phyloP scores from a whole-genome alignment of 108 stramenopile genomes.

The Epipyxis sp. region DNA sequence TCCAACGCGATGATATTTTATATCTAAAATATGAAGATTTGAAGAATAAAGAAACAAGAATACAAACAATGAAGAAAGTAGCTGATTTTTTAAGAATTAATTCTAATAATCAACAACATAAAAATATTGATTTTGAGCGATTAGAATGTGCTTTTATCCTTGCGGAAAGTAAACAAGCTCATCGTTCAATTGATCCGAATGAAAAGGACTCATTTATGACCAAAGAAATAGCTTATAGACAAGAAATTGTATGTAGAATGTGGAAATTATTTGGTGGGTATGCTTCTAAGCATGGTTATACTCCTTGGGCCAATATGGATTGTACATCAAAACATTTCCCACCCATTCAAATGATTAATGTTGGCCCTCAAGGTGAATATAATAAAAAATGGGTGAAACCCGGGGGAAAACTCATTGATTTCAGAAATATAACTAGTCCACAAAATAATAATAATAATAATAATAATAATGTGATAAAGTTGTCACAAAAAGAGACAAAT shows the following conservation, averaged over 20 bases:
- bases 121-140: not conserved
- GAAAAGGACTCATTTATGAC: not conserved
- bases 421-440: too few species aligned
- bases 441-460: too few species aligned
- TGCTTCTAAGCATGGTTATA: not conserved
- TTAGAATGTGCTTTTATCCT: slow-evolving; percentile 20
- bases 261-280: slow-evolving; percentile 2
- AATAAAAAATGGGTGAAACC: too few species aligned
- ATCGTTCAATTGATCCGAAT: not conserved
- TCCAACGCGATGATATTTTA: not conserved
- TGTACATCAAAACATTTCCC: not conserved
- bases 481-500: too few species aligned
- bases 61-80: not conserved
- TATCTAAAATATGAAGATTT: slow-evolving; percentile 20
- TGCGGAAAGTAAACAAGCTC: slow-evolving; percentile 8
- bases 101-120: not conserved
- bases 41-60: not conserved
- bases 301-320: not conserved
- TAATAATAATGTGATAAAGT: too few species aligned
- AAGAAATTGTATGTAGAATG: slow-evolving; percentile 15
- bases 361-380: not conserved
- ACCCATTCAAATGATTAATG: slow-evolving; percentile 4
- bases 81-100: not conserved
- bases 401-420: too few species aligned
- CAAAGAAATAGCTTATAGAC: slow-evolving; percentile 11